A percentile compares a stretch with the other conserved stretches of the same genome.
These are phyloP conservation scores for Ganoderma leucocontextum DNA, from an alignment of 1,284 basidiomycete species.

Conservation along the genomic window DNA sequence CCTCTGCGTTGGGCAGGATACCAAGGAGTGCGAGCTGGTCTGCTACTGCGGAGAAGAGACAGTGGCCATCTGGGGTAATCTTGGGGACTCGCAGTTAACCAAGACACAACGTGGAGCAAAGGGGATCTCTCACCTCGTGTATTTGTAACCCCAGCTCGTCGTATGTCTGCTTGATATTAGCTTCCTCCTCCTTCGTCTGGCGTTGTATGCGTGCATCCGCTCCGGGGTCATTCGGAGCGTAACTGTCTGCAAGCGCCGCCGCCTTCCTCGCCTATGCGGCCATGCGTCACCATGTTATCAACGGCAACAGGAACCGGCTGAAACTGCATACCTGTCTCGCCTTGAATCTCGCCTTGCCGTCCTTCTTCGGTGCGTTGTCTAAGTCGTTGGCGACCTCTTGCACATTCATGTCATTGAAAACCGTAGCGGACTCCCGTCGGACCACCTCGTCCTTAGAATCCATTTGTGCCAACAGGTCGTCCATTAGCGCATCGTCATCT, in stretches of 20 bases:
- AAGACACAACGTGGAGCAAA: not conserved
- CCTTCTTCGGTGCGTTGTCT: slow-evolving; percentile 61
- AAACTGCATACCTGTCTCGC: slow-evolving; percentile 74
- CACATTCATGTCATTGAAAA: slow-evolving; percentile 57
- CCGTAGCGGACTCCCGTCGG: slow-evolving; percentile 57
- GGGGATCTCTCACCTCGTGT: slow-evolving; percentile 61
- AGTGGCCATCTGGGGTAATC: slow-evolving; percentile 96
- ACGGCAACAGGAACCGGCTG: not conserved
- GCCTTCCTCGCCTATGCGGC: slow-evolving; percentile 76
- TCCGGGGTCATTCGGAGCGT: slow-evolving; percentile 66
- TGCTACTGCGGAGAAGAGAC: slow-evolving; percentile 92
- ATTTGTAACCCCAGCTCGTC: slow-evolving; percentile 73
- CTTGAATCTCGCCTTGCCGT: slow-evolving; percentile 76
- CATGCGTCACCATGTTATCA: not conserved
- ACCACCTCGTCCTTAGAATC: slow-evolving; percentile 64
- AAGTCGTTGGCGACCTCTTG: slow-evolving; percentile 48
- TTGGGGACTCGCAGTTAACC: slow-evolving; percentile 41
- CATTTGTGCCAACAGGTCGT: slow-evolving; percentile 77
- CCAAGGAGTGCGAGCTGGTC: slow-evolving; percentile 83
- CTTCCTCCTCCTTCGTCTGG: slow-evolving; percentile 78
- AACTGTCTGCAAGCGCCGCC: slow-evolving; percentile 69
- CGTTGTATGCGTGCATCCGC: slow-evolving; percentile 71
- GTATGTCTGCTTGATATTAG: slow-evolving; percentile 74
- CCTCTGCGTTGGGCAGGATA: slow-evolving; percentile 62
- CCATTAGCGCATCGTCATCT: slow-evolving; percentile 66